Base-by-base conservation (phyloP, 345 rosid species). In the Atalantia buxifolia region DNA sequence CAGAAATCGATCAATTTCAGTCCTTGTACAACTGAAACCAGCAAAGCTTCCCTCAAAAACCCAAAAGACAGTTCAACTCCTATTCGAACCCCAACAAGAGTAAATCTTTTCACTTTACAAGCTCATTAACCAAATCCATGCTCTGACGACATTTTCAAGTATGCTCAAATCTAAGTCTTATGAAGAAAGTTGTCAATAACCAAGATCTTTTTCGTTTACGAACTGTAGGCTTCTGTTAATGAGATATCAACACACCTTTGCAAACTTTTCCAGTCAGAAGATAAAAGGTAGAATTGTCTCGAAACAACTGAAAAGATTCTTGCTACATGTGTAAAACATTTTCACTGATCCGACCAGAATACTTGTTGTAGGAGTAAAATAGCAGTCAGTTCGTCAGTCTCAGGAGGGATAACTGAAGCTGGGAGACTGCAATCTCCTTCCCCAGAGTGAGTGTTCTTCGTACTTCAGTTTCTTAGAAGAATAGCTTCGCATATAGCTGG, bases 1-100 rank as follows among this genome's bases (percentile, higher is more conserved):
- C 89, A 84, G 61, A 78, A 76, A 89, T 87, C 92, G 4, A 78
- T 86, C 65, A 86, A 84, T 83, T 85, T 90, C 80, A 75, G 82
- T 57, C 82, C 88, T 38, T 7, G 27, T 40, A 75, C 67, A 16
- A 69, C 82, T 72, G 82, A 83, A 78, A 76, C 83, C 62, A 80
- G 62, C 56, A 86, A 85, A 86, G 48, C 81, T 80, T 84, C 84
- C 59, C 65, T 62, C 48, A 85, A 72, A 84, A 75, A 76, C 78
- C 57, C 88, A 45, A 83, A 76, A 83, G 85, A 84, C 62, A 76
- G 66, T 81, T 81, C 84, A 25, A 61, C 69, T 72, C 48, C 81
- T 62, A 80, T 73, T 60, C 81, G 75, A 77, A 82, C 84, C 82
- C 83, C 90, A 77, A 79, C 81, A 78, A 86, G 40, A 86, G 98